Evolutionary conservation across 352 stramenopile species (phyloP), one percentile per base, ranked within the genome.

Genomic region (Globisporangium ultimum): DNA sequence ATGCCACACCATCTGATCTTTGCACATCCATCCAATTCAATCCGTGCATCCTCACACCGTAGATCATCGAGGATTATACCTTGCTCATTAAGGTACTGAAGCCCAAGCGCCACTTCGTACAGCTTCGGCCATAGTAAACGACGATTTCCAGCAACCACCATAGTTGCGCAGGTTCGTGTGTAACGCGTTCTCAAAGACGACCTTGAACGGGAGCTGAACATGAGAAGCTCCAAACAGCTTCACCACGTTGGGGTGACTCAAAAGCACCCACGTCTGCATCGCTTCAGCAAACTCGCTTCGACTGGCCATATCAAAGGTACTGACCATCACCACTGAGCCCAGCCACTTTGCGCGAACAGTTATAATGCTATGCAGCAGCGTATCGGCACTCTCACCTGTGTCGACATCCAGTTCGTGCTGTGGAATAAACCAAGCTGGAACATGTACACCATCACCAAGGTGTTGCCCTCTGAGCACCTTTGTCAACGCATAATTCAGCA

Each of bases 331-430:
- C 32, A 74, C 55, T 1, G 85, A 82, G 2, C 48, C 59, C 15
- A 67, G 67, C 17, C 67, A 74, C 3, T 74, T 81, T 22, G 58
- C 81, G 15, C 21, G 32, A 9, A 42, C 24, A 32, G 24, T 32
- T 5, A 32, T 32, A 5, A 32, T 32, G 24, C 24, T 32, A 2
- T 32, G 24, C 5, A 5, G n/a, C n/a, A n/a, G n/a, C n/a, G n/a
- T n/a, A n/a, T n/a, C n/a, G n/a, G n/a, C n/a, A n/a, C n/a, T n/a
- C n/a, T 32, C 24, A 32, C 2, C 24, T 32, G 2, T 5, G 86
- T 84, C 20, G 85, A 87, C 21, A 94, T 96, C 61, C 84, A 97
- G 45, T 81, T 87, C 34, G 68, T 97, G 17, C 80, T 95, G 52
- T 53, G 97, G 32, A 86, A 97, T 65, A 55, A 93, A 93, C 64